Evolutionary conservation across 805 yeast genomes (phyloP), one percentile per base, ranked within the genome.

Genomic region (Dipodascopsis uninucleata): DNA sequence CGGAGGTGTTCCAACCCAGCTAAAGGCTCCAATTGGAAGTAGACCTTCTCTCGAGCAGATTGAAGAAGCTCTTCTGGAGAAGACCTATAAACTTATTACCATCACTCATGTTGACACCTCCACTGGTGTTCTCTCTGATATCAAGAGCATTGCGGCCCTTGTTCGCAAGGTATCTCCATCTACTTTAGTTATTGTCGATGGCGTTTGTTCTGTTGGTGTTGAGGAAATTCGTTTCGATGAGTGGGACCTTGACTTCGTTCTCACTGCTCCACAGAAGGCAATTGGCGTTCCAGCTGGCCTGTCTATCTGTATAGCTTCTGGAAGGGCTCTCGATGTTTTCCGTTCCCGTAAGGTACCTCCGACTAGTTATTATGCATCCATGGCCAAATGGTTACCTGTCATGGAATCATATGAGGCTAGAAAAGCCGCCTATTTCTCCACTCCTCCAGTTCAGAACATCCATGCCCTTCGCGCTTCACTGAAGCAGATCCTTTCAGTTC

Each of bases 61-160:
- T 34, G 82, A 79, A 61, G 61, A 68, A 8, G 75, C 78, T 45
- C 72, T 89, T 62, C 61, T 66, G 47, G 43, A 64, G 6, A 71
- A 72, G 47, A 66, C 70, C 49, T 90, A 83, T 70, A 63, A 76
- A 52, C 75, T 85, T 41, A 74, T 90, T 57, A 86, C 95, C 37
- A 76, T 89, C 59, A 90, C 97, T 32, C 97, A 90, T 58, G 96
- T 93, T 29, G 98, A 93, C 66, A 93, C 97, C 35, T 87, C 96
- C 1, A 87, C 97, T 28, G 95, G 95, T n/a, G 96, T 90, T 32
- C 76, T 88, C 31, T 71, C 81, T 35, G 82, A 85, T 60, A 80
- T 90, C 52, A 71, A 77, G 60, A 69, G 71, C 14, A 72, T 88
- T 45, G 66, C 94, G 22, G 67, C 65, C 41, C 55, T 81, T n/a